Conservation (phyloP, 306 rosid genomes). For the Macrotyloma uniflorum region DNA sequence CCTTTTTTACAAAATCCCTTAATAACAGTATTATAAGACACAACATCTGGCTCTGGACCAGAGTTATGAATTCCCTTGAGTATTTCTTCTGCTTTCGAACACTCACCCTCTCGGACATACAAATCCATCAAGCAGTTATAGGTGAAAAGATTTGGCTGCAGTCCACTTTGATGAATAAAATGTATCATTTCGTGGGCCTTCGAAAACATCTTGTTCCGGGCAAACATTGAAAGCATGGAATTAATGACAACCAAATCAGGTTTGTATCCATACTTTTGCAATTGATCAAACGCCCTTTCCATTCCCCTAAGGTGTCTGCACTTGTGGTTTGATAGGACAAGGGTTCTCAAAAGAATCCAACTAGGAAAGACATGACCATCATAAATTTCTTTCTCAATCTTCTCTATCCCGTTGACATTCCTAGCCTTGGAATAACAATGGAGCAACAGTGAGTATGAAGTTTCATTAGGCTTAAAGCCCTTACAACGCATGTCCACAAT, state of each 20-base stretch:
- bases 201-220: conserved; percentile 62
- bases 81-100: conserved; percentile 96
- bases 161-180: conserved; percentile 54
- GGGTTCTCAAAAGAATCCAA: conserved; percentile 83
- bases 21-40: conserved; percentile 84
- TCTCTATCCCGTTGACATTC: conserved; percentile 74
- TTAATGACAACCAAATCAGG: conserved; percentile 86
- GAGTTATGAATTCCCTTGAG: conserved; percentile 65
- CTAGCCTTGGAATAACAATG: conserved; percentile 79
- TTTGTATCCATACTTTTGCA: conserved; percentile 72
- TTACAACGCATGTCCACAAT: conserved; percentile 72
- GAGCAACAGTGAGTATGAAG: conserved; percentile 86
- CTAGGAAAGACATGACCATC: conserved; percentile 79
- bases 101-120: conserved; percentile 76
- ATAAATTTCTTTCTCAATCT: conserved; percentile 69
- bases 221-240: conserved; percentile 80
- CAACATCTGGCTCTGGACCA: conserved; percentile 76
- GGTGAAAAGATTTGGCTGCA: conserved; percentile 82
- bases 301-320: conserved; percentile 75
- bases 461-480: conserved; percentile 86
- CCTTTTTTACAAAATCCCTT: conserved; percentile 92
- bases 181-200: conserved; percentile 76
- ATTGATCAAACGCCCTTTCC: conserved; percentile 79
- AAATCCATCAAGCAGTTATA: conserved; percentile 88
- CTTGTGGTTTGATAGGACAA: conserved; percentile 81